phyloP scores from a whole-genome alignment of 768 basidiomycete species.

The Macrocybe gigantea region DNA sequence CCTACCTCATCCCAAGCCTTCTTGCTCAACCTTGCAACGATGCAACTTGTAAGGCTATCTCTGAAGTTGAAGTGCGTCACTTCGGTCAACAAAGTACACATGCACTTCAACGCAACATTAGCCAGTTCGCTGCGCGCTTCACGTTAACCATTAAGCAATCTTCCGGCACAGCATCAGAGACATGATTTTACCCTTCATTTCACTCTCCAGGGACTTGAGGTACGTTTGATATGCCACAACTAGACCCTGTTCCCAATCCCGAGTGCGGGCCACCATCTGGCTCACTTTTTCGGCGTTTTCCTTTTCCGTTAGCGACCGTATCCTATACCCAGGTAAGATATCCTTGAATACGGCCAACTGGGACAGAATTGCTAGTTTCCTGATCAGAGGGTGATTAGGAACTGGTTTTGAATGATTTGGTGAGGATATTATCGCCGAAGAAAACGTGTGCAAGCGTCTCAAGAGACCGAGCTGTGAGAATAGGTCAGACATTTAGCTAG shows the following conservation, averaged over 20 bases:
- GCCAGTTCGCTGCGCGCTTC: conserved; percentile 62
- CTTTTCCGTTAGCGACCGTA: conserved; percentile 82
- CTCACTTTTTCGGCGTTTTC: conserved; percentile 93
- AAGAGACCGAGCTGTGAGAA: conserved; percentile 72
- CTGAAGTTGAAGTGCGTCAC: conserved; percentile 97
- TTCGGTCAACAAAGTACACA: conserved; percentile 80
- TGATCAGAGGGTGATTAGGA: conserved; percentile 73
- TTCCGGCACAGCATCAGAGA: not conserved
- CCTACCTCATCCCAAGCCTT: conserved; percentile 87
- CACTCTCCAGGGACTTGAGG: conserved; percentile 76
- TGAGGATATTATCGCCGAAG: conserved; percentile 68
- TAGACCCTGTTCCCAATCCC: conserved; percentile 96
- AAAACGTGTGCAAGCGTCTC: conserved; percentile 84
- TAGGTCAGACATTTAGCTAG: conserved; percentile 1
- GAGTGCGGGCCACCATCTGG: conserved; percentile 82
- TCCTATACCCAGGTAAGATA: conserved; percentile 92
- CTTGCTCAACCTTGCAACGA: conserved; percentile 78
- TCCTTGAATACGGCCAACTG: conserved; percentile 95
- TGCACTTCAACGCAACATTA: conserved; percentile 70
- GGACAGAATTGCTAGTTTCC: conserved; percentile 84
- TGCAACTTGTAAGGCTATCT: conserved; percentile 82
- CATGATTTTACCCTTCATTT: conserved; percentile 67
- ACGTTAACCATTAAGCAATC: conserved; percentile 8
- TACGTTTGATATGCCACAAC: conserved; percentile 86
- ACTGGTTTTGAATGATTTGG: conserved; percentile 66